A percentile compares a stretch with the other conserved stretches of the same genome.
Evolutionary conservation across 2,329 filamentous ascomycete genomes (phyloP).

Genomic region (Arthroderma sp.): DNA sequence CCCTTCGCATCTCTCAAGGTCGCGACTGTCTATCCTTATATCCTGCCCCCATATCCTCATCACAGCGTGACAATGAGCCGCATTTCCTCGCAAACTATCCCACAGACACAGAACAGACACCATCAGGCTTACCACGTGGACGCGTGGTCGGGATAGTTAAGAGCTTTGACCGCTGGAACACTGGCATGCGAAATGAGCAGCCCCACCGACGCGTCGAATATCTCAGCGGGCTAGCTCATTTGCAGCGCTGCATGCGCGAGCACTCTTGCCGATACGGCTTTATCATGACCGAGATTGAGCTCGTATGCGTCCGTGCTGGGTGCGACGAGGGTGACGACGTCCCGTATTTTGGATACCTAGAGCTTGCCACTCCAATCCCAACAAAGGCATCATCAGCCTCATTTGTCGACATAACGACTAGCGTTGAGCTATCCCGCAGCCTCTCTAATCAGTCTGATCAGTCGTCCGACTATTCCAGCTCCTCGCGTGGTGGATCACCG

Average conservation of each 20-base stretch:
- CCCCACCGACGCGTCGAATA: conserved; percentile 81
- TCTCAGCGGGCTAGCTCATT: conserved; percentile 68
- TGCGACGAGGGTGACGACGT: conserved; percentile 43
- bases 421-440: conserved; percentile 5
- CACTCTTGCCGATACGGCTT: conserved; percentile 89
- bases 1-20: conserved; percentile 61
- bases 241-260: conserved; percentile 87
- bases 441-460: conserved; percentile 18
- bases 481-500: conserved; percentile 15
- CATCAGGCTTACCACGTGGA: conserved; percentile 39
- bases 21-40: conserved; percentile 43
- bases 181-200: conserved; percentile 75
- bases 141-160: conserved; percentile 77
- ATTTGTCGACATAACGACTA: conserved; percentile 6
- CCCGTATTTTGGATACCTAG: conserved; percentile 80
- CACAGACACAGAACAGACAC: conserved; percentile 36
- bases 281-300: conserved; percentile 91
- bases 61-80: conserved; percentile 31
- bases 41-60: conserved; percentile 24
- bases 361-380: conserved; percentile 50
- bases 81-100: conserved; percentile 42
- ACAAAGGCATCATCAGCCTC: conserved; percentile 32
- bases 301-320: conserved; percentile 77
- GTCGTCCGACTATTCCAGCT: conserved; percentile 19
- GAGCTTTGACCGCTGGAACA: conserved; percentile 89